phyloP scores from a whole-genome alignment of 306 rosid genomes.

The Malus sieversii region DNA sequence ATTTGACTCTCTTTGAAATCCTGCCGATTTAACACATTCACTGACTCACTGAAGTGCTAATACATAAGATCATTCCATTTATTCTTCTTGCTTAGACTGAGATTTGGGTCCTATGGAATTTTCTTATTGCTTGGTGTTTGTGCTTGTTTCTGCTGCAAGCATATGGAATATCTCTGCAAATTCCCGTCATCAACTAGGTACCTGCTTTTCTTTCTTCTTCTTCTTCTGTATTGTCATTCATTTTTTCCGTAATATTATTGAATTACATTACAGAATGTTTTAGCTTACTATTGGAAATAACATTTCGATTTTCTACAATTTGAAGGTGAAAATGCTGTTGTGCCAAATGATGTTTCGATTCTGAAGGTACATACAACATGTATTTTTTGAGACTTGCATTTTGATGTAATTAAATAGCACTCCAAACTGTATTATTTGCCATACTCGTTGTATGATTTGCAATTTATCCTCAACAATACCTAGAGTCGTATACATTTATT shows the following conservation, averaged over 20 bases:
- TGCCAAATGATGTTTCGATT: neutral
- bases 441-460: neutral
- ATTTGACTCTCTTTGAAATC: neutral
- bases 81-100: neutral
- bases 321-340: neutral
- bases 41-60: neutral
- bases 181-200: neutral
- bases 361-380: neutral
- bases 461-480: neutral
- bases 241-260: neutral
- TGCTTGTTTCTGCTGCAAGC: constrained; percentile 16
- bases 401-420: neutral
- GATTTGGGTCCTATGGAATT: neutral
- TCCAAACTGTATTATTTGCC: neutral
- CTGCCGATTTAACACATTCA: neutral
- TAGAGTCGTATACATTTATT: neutral
- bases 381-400: neutral
- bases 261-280: neutral
- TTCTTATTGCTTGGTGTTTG: constrained; percentile 12
- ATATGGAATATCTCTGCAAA: neutral
- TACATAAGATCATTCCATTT: neutral
- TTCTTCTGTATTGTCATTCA: neutral
- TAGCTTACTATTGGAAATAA: neutral
- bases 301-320: neutral
- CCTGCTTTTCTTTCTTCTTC: neutral